These are phyloP conservation scores for Neurospora africana DNA, from an alignment of 495 filamentous ascomycete genomes.

Conservation along the genomic window DNA sequence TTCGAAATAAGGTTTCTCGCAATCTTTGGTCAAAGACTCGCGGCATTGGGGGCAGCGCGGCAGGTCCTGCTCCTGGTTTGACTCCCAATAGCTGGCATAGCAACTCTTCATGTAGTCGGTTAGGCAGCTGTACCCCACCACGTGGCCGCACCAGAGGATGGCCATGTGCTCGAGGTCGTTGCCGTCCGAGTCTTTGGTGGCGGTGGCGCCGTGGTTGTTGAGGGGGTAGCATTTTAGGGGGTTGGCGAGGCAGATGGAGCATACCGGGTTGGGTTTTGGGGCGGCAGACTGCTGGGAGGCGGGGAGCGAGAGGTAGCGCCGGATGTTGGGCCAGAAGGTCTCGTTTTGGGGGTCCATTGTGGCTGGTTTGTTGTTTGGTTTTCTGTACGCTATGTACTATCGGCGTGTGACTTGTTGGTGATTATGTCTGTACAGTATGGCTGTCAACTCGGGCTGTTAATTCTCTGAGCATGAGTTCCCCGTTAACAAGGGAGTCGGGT, in stretches of 20 bases:
- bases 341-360: background rate
- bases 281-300: background rate
- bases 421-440: background rate
- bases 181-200: background rate
- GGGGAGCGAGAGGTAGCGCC: background rate
- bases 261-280: background rate
- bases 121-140: background rate
- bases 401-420: background rate
- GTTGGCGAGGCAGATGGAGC: background rate
- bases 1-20: background rate
- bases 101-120: background rate
- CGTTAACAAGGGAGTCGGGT: background rate
- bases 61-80: background rate
- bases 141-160: background rate
- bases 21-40: background rate
- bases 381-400: background rate
- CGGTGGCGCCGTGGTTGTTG: background rate
- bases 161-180: background rate
- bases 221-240: background rate
- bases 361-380: background rate
- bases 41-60: background rate
- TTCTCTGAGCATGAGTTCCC: background rate
- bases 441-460: background rate
- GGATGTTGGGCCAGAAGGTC: background rate
- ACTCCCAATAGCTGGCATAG: background rate